Conservation (phyloP, 2,329 filamentous ascomycete genomes). For the Zymoseptoria pseudotritici region DNA sequence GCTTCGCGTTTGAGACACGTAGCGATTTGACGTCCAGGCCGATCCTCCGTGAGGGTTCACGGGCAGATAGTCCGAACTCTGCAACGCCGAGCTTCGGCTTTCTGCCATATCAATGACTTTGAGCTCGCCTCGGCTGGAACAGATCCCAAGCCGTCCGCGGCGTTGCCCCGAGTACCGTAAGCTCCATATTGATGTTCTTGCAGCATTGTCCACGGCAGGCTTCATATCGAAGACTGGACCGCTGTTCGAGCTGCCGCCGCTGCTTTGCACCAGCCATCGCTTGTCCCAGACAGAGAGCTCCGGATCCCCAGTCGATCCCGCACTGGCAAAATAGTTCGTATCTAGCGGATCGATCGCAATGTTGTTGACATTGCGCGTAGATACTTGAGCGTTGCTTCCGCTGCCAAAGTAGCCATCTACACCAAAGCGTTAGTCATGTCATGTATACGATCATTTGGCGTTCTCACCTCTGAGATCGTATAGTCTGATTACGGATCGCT, state of each 20-base stretch:
- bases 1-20: conserved; percentile 38
- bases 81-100: conserved; percentile 11
- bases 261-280: conserved; percentile 38
- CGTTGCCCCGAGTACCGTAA: conserved; percentile 53
- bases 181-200: conserved; percentile 52
- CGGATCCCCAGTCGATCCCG: conserved; percentile 62
- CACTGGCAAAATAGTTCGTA: conserved; percentile 77
- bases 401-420: conserved; percentile 19
- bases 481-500: conserved; percentile 64
- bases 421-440: background rate
- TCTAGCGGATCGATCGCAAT: conserved; percentile 72
- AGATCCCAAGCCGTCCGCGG: conserved; percentile 50
- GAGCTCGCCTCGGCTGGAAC: conserved; percentile 53
- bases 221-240: conserved; percentile 52
- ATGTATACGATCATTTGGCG: background rate
- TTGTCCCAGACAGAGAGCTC: conserved; percentile 73
- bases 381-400: conserved; percentile 34
- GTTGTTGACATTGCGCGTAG: conserved; percentile 56
- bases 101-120: conserved; percentile 34
- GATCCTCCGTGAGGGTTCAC: conserved; percentile 25
- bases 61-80: conserved; percentile 16
- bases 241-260: conserved; percentile 48
- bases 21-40: conserved; percentile 37
- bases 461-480: conserved; percentile 66
- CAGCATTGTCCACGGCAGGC: conserved; percentile 44